These are phyloP conservation scores for Flaveria sonorensis DNA, from an alignment of 129 eudicot genomes.

Conservation along the genomic window DNA sequence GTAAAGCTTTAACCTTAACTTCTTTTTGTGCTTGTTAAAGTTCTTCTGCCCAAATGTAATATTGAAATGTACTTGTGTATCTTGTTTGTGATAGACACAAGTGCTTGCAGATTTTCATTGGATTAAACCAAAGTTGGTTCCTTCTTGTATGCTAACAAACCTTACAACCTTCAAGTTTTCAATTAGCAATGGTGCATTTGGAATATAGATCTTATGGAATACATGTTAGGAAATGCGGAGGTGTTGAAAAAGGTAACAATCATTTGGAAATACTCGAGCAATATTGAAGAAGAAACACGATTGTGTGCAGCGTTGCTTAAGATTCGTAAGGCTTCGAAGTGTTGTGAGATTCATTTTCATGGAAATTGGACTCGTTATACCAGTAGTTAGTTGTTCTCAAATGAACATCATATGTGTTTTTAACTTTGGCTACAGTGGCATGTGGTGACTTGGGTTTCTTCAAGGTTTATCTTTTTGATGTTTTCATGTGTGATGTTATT, in stretches of 20 bases:
- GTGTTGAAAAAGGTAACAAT: neutral
- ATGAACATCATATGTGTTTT: too few species aligned
- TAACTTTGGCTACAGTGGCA: too few species aligned
- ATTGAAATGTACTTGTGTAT: neutral
- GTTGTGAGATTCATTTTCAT: neutral
- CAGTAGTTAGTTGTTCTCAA: neutral
- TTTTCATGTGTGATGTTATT: too few species aligned
- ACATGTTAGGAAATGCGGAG: neutral
- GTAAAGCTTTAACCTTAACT: too few species aligned
- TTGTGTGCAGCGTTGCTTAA: neutral
- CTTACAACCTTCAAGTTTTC: neutral
- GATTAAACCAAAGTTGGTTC: neutral
- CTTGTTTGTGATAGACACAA: slow-evolving; percentile 5
- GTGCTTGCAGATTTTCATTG: neutral
- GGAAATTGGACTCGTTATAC: neutral
- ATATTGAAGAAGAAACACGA: neutral
- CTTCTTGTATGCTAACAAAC: slow-evolving; percentile 2
- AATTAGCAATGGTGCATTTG: neutral
- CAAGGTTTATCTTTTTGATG: too few species aligned
- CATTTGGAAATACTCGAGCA: neutral
- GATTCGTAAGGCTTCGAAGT: slow-evolving; percentile 3
- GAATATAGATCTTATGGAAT: neutral
- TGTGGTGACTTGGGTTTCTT: too few species aligned
- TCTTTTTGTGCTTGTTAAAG: too few species aligned
- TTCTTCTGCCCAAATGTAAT: too few species aligned